Evolutionary conservation across 306 rosid genomes (phyloP).

Genomic region (Quercus ilex): DNA sequence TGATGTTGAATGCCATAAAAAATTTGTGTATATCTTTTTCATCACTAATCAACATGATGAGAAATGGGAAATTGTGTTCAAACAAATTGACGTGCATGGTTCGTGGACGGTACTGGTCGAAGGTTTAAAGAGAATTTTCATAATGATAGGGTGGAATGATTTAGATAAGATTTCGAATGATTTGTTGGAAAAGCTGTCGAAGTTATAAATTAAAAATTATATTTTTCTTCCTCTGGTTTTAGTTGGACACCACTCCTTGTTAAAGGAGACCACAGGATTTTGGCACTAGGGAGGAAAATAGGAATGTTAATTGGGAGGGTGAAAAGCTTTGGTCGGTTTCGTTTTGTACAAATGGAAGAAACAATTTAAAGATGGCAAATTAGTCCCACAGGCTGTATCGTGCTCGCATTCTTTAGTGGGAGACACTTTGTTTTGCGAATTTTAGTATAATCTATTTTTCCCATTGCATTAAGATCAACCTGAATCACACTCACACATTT

Average conservation of each 20-base stretch:
- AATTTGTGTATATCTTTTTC: too few relatives aligned
- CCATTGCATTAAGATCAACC: too few relatives aligned
- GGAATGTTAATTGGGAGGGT: slow-evolving; percentile 14
- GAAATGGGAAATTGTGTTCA: background rate
- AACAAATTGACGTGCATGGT: slow-evolving; percentile 19
- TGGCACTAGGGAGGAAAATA: background rate
- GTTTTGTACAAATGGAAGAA: background rate
- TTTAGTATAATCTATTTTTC: background rate
- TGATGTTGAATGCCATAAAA: too few relatives aligned
- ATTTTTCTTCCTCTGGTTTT: background rate
- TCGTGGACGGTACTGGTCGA: slow-evolving; percentile 43
- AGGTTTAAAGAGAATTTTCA: slow-evolving; percentile 12
- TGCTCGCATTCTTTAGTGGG: background rate
- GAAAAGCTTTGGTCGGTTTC: slow-evolving; percentile 3
- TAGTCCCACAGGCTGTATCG: background rate
- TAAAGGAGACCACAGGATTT: background rate
- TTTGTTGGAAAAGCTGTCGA: background rate
- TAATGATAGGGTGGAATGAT: background rate
- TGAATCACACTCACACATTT: too few relatives aligned
- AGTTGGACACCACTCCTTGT: background rate
- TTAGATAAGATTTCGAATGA: background rate
- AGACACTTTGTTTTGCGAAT: background rate
- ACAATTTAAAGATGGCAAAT: background rate
- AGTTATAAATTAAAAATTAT: background rate
- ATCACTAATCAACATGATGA: too few relatives aligned